These are phyloP conservation scores for Saccharomycopsis sp. DNA, from an alignment of 805 yeast species.

Conservation along the genomic window DNA sequence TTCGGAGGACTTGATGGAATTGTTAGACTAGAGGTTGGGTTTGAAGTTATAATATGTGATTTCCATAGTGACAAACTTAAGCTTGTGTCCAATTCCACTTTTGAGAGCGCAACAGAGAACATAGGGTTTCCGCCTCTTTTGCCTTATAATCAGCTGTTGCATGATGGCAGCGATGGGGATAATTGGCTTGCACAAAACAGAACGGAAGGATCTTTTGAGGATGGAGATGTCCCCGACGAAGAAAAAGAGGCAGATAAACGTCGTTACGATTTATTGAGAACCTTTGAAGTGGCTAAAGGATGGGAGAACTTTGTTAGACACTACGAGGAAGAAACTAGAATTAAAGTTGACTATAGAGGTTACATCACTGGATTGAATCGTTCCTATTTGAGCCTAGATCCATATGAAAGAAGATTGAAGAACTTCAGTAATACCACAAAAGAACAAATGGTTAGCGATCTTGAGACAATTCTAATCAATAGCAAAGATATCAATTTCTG, in stretches of 20 bases:
- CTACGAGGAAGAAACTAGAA: slow-evolving; percentile 43
- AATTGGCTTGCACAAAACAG: slow-evolving; percentile 11
- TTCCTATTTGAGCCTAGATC: slow-evolving; percentile 42
- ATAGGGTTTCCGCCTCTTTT: slow-evolving; percentile 34
- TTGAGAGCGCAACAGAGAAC: slow-evolving; percentile 32
- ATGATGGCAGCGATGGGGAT: slow-evolving; percentile 16
- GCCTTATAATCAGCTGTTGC: slow-evolving; percentile 12
- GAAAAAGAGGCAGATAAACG: slow-evolving; percentile 21
- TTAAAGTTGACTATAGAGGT: slow-evolving; percentile 45
- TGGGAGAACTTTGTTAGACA: slow-evolving; percentile 27
- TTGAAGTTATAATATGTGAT: slow-evolving; percentile 55
- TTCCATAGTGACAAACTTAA: slow-evolving; percentile 41
- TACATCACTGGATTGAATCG: slow-evolving; percentile 47
- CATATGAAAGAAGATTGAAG: slow-evolving; percentile 36
- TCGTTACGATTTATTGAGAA: slow-evolving; percentile 24
- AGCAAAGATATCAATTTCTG: slow-evolving; percentile 33
- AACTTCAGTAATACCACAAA: slow-evolving; percentile 32
- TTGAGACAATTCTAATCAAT: slow-evolving; percentile 27
- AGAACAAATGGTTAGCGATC: slow-evolving; percentile 30
- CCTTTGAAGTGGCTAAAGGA: not conserved
- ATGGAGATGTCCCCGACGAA: slow-evolving; percentile 24
- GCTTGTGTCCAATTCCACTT: slow-evolving; percentile 39
- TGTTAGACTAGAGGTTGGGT: slow-evolving; percentile 53
- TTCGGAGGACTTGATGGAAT: slow-evolving; percentile 52
- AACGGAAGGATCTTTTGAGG: slow-evolving; percentile 19